A percentile compares a stretch with the other conserved stretches of the same genome.
phyloP scores from a whole-genome alignment of 2,329 filamentous ascomycete species.

The Myriangium duriaei region DNA sequence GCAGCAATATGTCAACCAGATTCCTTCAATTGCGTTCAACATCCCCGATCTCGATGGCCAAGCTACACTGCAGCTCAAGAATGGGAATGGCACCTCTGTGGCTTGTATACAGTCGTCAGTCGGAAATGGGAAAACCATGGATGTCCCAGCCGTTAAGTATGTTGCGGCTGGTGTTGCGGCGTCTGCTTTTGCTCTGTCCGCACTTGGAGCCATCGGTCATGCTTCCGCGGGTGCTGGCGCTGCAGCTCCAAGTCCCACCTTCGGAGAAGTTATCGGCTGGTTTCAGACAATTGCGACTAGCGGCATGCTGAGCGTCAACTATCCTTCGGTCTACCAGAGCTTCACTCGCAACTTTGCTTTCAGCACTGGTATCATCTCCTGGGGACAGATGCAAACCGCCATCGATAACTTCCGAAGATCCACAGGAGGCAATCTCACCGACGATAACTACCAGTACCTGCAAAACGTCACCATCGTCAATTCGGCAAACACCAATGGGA shows the following conservation, averaged over 20 bases:
- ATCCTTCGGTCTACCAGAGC: conserved; percentile 75
- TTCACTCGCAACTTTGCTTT: conserved; percentile 92
- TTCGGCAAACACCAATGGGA: conserved; percentile 40
- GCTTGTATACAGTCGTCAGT: conserved; percentile 76
- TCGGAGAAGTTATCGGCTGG: conserved; percentile 73
- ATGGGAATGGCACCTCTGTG: conserved; percentile 49
- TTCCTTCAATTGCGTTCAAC: conserved; percentile 79
- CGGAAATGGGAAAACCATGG: conserved; percentile 74
- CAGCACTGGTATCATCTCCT: conserved; percentile 72
- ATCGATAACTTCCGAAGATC: conserved; percentile 72
- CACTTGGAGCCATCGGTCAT: conserved; percentile 53
- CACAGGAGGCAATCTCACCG: conserved; percentile 78
- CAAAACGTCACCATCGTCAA: conserved; percentile 65
- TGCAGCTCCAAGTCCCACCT: conserved; percentile 64
- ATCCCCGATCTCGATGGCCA: conserved; percentile 81
- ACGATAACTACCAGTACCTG: conserved; percentile 64
- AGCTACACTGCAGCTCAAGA: conserved; percentile 64
- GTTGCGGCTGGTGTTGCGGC: conserved; percentile 73
- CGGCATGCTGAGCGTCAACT: conserved; percentile 86
- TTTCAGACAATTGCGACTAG: conserved; percentile 93
- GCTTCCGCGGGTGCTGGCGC: conserved; percentile 45
- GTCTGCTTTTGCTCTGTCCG: conserved; percentile 64
- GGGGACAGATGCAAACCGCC: conserved; percentile 62
- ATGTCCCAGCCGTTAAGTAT: conserved; percentile 65
- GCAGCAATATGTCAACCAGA: conserved; percentile 54